These are phyloP conservation scores for Taxawa tesnikishii DNA, from an alignment of 2,329 filamentous ascomycete species.

Conservation along the genomic window DNA sequence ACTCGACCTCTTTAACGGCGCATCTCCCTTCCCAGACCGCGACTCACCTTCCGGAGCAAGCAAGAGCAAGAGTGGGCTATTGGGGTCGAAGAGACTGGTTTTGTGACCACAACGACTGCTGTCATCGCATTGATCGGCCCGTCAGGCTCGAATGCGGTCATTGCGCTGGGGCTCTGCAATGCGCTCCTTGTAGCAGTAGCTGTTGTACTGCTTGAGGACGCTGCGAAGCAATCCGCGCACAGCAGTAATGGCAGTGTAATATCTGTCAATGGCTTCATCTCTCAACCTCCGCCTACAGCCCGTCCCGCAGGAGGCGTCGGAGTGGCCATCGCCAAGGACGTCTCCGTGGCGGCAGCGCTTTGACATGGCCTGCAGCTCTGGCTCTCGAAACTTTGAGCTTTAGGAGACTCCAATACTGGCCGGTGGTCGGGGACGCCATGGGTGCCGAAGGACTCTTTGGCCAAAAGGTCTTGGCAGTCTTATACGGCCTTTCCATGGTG, in stretches of 20 bases:
- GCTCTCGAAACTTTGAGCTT: slow-evolving; percentile 15
- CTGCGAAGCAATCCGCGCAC: slow-evolving; percentile 11
- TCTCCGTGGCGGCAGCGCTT: slow-evolving; percentile 15
- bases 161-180: slow-evolving; percentile 29
- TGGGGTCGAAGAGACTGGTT: slow-evolving; percentile 19
- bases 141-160: slow-evolving; percentile 20
- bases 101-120: slow-evolving; percentile 22
- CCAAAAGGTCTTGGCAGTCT: slow-evolving; percentile 11
- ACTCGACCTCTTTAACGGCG: slow-evolving; percentile 10
- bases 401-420: slow-evolving; percentile 14
- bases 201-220: slow-evolving; percentile 27
- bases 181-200: slow-evolving; percentile 26
- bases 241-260: slow-evolving; percentile 18
- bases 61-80: slow-evolving; percentile 4
- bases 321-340: slow-evolving; percentile 19
- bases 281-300: slow-evolving; percentile 11
- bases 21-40: slow-evolving; percentile 13
- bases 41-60: slow-evolving; percentile 12
- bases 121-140: slow-evolving; percentile 21
- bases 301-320: slow-evolving; percentile 6
- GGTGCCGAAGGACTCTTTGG: slow-evolving; percentile 12
- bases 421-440: slow-evolving; percentile 12
- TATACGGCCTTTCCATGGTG: slow-evolving; percentile 12
- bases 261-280: slow-evolving; percentile 21
- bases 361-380: slow-evolving; percentile 14